Evolutionary conservation across 257 asterid species (phyloP).

Genomic region (Petrea volubilis): DNA sequence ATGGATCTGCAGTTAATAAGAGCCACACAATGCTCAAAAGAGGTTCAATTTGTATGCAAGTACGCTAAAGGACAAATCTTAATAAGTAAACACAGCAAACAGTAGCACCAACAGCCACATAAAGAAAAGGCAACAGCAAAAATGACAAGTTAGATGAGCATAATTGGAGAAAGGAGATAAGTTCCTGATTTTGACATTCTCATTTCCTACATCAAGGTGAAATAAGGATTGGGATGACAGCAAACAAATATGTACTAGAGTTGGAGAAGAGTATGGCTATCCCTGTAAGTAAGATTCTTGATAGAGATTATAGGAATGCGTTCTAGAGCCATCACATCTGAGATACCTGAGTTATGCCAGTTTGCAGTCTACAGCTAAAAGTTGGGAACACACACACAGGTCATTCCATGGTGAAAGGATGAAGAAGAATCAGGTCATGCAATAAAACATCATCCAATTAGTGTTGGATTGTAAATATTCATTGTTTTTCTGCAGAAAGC

Average conservation of each 20-base stretch:
- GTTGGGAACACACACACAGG: not conserved
- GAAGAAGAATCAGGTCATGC: too few relatives aligned
- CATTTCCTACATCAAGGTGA: slow-evolving; percentile 2
- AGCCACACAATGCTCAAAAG: slow-evolving; percentile 8
- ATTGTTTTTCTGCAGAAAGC: not conserved
- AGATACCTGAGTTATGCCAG: slow-evolving; percentile 1
- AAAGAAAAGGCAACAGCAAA: not conserved
- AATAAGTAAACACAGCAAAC: not conserved
- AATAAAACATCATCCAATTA: not conserved
- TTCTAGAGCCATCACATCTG: not conserved
- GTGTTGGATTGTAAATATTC: not conserved
- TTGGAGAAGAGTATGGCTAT: not conserved
- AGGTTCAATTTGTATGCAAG: slow-evolving; percentile 6
- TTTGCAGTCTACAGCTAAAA: slow-evolving; percentile 11
- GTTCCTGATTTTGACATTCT: slow-evolving; percentile 1
- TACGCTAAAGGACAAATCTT: not conserved
- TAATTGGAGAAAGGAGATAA: not conserved
- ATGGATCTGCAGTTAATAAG: slow-evolving; percentile 62
- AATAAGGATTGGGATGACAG: not conserved
- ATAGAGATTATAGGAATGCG: not conserved
- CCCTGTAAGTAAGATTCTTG: not conserved
- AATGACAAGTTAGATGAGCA: not conserved
- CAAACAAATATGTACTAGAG: not conserved
- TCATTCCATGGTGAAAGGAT: not conserved
- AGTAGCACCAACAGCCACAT: slow-evolving; percentile 8